Evolutionary conservation across 371 early-diverging fungal genomes (phyloP), one percentile per base, ranked within the genome.

Genomic region (Mucor saturninus): DNA sequence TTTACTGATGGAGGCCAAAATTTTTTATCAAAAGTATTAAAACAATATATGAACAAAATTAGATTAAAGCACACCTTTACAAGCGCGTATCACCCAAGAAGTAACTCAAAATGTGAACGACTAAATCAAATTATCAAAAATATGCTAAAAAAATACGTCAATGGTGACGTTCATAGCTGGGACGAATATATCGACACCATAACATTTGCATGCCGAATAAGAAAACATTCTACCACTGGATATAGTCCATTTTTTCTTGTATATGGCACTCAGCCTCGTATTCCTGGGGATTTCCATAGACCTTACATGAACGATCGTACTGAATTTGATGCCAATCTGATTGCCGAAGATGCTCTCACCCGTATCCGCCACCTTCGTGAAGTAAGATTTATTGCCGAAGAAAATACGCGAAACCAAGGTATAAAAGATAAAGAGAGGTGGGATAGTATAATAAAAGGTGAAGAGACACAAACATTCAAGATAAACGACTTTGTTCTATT

Each of bases 1-100:
- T 5, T 59, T 0, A 68, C 72, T 8, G 75, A 75, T 48, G 42
- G 67, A 5, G 69, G 75, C 29, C 39, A 62, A 2, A 69, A 68
- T 30, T 72, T 72, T 13, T 61, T 43, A 8, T n/a, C n/a, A 5
- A 32, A 32, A n/a, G n/a, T 56, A 4, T 5, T 56, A 5, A 21
- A 21, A 21, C 21, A 21, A 21, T 21, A 21, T 0, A 21, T 21
- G 21, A 21, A 21, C 21, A 21, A 28, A 56, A 7, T 15, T 30
- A 30, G 42, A 56, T 31, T 3, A 14, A 11, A 51, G 7, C 4
- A 14, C 10, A 14, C 5, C 11, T 4, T 5, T 21, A 8, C 13
- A 35, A 5, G 15, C 42, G 0, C 61, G 54, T 14, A 54, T 29
- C 61, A 54, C 13, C 61, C 58, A 21, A 11, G 58, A 21, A 35